Base-by-base conservation (phyloP, 306 rosid genomes). In the Rosa persica region DNA sequence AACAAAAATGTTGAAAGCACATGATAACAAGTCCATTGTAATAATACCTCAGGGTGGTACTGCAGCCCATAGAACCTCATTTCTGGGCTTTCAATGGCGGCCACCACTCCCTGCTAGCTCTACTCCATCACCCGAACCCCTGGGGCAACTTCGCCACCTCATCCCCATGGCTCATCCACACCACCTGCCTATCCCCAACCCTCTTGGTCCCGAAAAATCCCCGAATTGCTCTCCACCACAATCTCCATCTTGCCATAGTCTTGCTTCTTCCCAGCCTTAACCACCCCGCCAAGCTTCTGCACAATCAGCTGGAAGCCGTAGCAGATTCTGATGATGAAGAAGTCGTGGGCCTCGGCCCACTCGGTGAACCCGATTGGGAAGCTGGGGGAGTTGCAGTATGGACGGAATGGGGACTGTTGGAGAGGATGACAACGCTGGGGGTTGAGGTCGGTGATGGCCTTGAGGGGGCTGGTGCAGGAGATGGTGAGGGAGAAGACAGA, bases 161-260 rank as follows among this genome's bases (percentile, higher is more conserved):
- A 25, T 94, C 97, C 4, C 97, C 97, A 54, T 94, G 98, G 82
- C 98, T 94, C 98, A 94, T 92, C 97, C 98, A 94, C 39, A 94
- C 98, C 11, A 71, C 78, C 84, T 90, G 87, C 36, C 58, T 81
- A 23, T 79, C 83, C 39, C 97, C 96, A 1, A 89, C 83, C 17
- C 52, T 73, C 48, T 82, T 83, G 12, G 76, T 7, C 27, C 85
- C 86, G 34, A 10, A 77, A 94, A 12, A 94, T 82, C 10, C 87
- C 93, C 6, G 83, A 74, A 11, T 73, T 61, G 16, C 64, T 60
- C 60, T 87, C 85, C 39, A 90, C 96, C 76, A 10, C 74, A n/a
- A 92, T 90, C 72, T 94, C 94, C 98, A 94, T 94, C 57, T 89
- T 88, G 23, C 98, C 98, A n/a, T 94, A 94, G 85, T 94, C 98